These are phyloP conservation scores for Trypanosoma scelopori DNA, from an alignment of 208 protist genomes.

Conservation along the genomic window DNA sequence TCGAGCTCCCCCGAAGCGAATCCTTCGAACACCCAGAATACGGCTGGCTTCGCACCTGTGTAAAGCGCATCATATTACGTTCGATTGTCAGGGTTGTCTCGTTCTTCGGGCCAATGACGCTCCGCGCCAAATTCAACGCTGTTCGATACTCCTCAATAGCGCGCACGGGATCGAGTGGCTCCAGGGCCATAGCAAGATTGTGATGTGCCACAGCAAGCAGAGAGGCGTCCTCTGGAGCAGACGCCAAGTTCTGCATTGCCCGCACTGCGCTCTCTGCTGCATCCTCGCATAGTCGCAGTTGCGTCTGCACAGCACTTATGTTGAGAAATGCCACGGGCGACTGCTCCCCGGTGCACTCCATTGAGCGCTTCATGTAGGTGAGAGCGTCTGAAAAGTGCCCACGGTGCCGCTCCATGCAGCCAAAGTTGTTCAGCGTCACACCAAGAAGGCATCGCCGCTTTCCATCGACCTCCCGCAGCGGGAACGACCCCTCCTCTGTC, in stretches of 20 bases:
- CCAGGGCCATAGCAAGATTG: constrained; percentile 90
- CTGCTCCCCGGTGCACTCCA: constrained; percentile 70
- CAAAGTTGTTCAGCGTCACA: constrained; percentile 89
- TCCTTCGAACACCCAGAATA: not conserved
- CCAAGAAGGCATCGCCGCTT: constrained; percentile 73
- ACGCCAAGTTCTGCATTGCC: constrained; percentile 63
- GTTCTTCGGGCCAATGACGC: constrained; percentile 45
- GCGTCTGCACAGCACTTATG: constrained; percentile 85
- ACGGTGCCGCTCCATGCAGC: constrained; percentile 86
- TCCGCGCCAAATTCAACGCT: constrained; percentile 52
- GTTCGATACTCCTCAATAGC: constrained; percentile 75
- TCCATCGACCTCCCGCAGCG: constrained; percentile 56
- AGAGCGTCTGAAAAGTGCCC: constrained; percentile 78
- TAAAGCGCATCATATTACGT: constrained; percentile 73
- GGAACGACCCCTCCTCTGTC: constrained; percentile 63
- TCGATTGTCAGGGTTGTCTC: constrained; percentile 64
- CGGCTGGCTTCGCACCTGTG: constrained; percentile 14
- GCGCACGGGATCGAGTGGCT: constrained; percentile 59
- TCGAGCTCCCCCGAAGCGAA: not conserved
- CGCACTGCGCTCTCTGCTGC: constrained; percentile 67
- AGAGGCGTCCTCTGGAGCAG: constrained; percentile 72
- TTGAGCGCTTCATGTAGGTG: constrained; percentile 71
- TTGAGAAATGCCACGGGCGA: constrained; percentile 89
- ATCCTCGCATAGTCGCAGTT: constrained; percentile 78
- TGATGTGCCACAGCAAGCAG: constrained; percentile 88